Base-by-base conservation (phyloP, 78 protist genomes). In the Polysphondylium violaceum region DNA sequence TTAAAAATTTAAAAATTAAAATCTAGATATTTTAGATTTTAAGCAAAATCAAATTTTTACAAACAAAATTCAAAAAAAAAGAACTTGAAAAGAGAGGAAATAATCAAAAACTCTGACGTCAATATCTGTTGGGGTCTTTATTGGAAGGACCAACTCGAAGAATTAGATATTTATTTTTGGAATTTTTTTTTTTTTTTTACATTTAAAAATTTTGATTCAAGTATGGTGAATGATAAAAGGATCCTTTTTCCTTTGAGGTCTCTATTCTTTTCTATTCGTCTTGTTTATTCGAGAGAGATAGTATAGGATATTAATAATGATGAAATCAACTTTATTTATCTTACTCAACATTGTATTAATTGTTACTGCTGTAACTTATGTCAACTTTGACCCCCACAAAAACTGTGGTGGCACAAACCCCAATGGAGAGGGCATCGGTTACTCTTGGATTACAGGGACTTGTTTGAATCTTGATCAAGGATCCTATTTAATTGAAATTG, bases 341-440 rank as follows among this genome's bases (percentile, higher is more conserved):
- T 64, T 64, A 27, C 21, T 64, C 33, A 64, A 64, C 36, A 27
- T 64, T 14, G 17, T 64, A 9, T 36, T 64, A 38, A 38, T 64
- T 14, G 73, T 64, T 19, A 36, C n/a, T 64, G n/a, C 55, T 64
- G 50, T 36, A 3, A 41, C 43, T n/a, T 64, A 64, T 64, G 53
- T 64, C 2, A 23, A 64, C 21, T 64, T 64, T 64, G 29, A 3
- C 8, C 73, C 73, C 19, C 73, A 64, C n/a, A 43, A 43, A 0
- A 64, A 64, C n/a, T 64, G 73, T n/a, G n/a, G n/a, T n/a, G 21
- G 25, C 16, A 61, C 41, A 6, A 14, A 64, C 5, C 27, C 19
- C 36, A 27, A 36, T 16, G 73, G 29, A 36, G n/a, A 19, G 1
- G 73, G 73, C 17, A 64, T 64, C 9, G 73, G 73, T 8, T 64